Conservation (phyloP, 2,329 filamentous ascomycete genomes). For the Zasmidium citrigriseum region DNA sequence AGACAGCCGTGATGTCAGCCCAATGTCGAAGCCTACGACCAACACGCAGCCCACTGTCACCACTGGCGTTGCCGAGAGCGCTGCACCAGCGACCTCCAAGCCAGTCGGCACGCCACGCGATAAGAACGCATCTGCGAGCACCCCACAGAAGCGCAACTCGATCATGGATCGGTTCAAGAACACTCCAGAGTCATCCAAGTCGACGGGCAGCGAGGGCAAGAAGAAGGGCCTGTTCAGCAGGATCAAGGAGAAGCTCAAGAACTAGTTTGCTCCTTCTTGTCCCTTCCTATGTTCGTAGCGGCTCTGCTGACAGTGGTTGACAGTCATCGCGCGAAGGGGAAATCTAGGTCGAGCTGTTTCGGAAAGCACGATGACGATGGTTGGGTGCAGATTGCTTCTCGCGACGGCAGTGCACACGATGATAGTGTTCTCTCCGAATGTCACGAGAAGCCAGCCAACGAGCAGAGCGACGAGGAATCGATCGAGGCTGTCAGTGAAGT, state of each 20-base stretch:
- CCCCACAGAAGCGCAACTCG: conserved; percentile 30
- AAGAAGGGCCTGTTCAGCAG: conserved; percentile 52
- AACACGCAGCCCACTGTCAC: conserved; percentile 44
- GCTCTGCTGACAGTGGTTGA: not conserved
- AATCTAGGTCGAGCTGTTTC: not conserved
- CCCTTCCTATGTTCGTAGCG: not conserved
- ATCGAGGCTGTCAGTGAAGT: not conserved
- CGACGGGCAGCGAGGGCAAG: conserved; percentile 36
- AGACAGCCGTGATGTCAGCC: conserved; percentile 44
- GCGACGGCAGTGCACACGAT: no score
- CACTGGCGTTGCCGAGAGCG: conserved; percentile 40
- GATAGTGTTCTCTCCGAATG: not conserved
- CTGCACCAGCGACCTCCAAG: conserved; percentile 21
- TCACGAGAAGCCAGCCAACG: not conserved
- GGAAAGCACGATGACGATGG: not conserved
- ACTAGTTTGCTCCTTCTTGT: conserved; percentile 16
- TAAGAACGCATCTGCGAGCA: conserved; percentile 21
- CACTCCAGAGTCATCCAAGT: conserved; percentile 43
- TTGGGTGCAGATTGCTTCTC: not conserved
- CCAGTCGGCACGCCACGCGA: conserved; percentile 30
- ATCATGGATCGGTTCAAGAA: conserved; percentile 33
- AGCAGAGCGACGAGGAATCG: not conserved
- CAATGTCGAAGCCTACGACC: conserved; percentile 38
- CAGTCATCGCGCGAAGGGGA: not conserved
- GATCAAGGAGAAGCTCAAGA: conserved; percentile 51